Base-by-base conservation (phyloP, 768 basidiomycete genomes). In the Tricholoma sp. region DNA sequence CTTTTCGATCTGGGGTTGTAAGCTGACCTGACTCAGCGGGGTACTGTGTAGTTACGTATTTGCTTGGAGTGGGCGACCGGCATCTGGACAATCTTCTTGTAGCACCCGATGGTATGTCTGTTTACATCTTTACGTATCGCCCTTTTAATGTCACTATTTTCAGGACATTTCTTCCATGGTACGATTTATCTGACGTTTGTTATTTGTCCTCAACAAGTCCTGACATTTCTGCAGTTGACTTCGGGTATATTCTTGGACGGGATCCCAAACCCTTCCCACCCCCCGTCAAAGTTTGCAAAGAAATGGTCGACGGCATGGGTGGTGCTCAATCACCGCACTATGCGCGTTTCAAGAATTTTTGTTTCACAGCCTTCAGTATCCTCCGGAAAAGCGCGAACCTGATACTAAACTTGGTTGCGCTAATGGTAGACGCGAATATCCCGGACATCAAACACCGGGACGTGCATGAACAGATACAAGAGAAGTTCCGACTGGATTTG, bases 231-330 rank as follows among this genome's bases (percentile, higher is more conserved):
- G 0, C 67, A 96, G 97, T 98, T 60, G 97, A 98, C 69, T 99
- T 98, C 66, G 96, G 97, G 2, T 99, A 98, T 71, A 98, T 98
- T 64, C 81, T 98, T 12, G 97, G 97, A 2, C 87, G 94, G 2
- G 97, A 98, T 68, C 97, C 97, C 0, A 98, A 99, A 66, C 93
- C 94, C 0, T 96, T 95, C 68, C 95, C 97, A 2, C 97, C 97
- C 5, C 91, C 94, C 11, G 95, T 98, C 62, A 99, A 99, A 70
- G 91, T 99, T 39, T 98, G 95, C 73, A 95, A 96, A 67, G 97
- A 98, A 69, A 99, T 98, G 97, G 93, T 98, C 0, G 97, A 99
- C 68, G 96, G 91, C 10, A 96, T 99, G 94, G 97, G 97, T n/a
- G 96, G 97, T 10, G 86, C 91, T 1, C 84, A 90, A 65, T 96